phyloP scores from a whole-genome alignment of 2,329 filamentous ascomycete species.

The Diaporthe amygdali region DNA sequence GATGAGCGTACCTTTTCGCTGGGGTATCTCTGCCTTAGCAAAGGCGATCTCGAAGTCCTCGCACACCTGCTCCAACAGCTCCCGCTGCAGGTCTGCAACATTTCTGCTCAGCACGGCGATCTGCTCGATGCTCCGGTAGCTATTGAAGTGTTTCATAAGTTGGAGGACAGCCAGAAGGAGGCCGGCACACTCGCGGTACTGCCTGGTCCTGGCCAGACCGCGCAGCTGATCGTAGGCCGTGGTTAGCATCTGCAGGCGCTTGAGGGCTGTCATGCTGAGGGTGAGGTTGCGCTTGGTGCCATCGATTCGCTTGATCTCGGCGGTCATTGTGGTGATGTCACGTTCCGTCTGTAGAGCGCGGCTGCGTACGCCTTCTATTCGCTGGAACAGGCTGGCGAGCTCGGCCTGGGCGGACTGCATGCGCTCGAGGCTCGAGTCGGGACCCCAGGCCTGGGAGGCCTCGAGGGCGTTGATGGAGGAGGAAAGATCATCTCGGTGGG shows the following conservation, averaged over 20 bases:
- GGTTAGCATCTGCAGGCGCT: conserved; percentile 96
- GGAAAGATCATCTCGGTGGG: conserved; percentile 83
- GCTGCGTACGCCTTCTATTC: conserved; percentile 91
- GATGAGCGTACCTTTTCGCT: conserved; percentile 72
- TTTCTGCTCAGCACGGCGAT: conserved; percentile 92
- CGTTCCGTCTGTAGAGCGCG: conserved; percentile 91
- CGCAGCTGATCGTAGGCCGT: conserved; percentile 98
- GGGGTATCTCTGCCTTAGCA: conserved; percentile 80
- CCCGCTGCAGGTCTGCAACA: conserved; percentile 90
- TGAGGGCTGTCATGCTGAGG: conserved; percentile 95
- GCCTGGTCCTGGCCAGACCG: conserved; percentile 80
- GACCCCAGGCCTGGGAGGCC: conserved; percentile 81
- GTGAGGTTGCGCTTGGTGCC: conserved; percentile 96
- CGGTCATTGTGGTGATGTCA: conserved; percentile 97
- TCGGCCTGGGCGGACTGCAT: conserved; percentile 92
- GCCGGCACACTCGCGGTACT: conserved; percentile 94
- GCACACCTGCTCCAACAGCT: conserved; percentile 95
- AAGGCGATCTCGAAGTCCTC: conserved; percentile 98
- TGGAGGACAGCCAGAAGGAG: conserved; percentile 94
- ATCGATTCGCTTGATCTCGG: conserved; percentile 96
- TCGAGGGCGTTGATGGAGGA: conserved; percentile 75
- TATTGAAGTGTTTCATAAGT: conserved; percentile 98
- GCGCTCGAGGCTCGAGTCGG: conserved; percentile 85
- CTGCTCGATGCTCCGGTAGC: conserved; percentile 96
- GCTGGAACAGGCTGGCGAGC: conserved; percentile 86